Percentiles rank a stretch among this genome's conserved stretches.
Evolutionary conservation across 495 filamentous ascomycete species (phyloP).

Genomic region (Penicillium coffeae): DNA sequence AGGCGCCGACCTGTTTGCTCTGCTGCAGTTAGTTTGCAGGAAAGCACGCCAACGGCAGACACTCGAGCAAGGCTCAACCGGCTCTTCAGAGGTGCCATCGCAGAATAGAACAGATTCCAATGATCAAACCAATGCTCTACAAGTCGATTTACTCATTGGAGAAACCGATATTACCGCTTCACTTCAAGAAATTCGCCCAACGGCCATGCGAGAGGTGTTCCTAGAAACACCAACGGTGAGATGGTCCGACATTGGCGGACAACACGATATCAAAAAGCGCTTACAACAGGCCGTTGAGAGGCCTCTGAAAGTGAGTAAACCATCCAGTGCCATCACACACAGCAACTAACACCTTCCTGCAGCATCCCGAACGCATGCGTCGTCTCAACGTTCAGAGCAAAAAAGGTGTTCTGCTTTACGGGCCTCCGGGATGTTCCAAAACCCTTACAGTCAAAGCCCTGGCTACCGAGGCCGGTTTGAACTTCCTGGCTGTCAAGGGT

Average conservation of each 20-base stretch:
- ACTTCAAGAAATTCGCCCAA: constrained; percentile 62
- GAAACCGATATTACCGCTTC: constrained; percentile 53
- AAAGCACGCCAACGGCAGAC: constrained; percentile 37
- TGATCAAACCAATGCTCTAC: constrained; percentile 5
- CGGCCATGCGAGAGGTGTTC: constrained; percentile 86
- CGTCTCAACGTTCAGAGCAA: constrained; percentile 61
- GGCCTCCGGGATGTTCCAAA: constrained; percentile 94
- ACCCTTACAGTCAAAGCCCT: constrained; percentile 90
- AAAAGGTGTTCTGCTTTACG: constrained; percentile 87
- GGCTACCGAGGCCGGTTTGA: constrained; percentile 85
- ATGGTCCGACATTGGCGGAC: constrained; percentile 90
- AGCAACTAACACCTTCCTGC: constrained; percentile 7
- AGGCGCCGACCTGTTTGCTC: constrained; percentile 55
- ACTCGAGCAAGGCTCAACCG: constrained; percentile 3
- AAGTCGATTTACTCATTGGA: constrained; percentile 27
- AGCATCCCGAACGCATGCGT: constrained; percentile 58
- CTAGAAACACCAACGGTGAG: constrained; percentile 79
- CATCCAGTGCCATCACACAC: not conserved
- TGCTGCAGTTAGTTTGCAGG: constrained; percentile 46
- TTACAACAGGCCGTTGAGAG: constrained; percentile 62
- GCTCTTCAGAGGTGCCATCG: not conserved
- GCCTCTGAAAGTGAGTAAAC: constrained; percentile 55
- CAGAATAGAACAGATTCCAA: not conserved
- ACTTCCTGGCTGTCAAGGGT: constrained; percentile 96
- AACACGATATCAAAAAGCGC: constrained; percentile 70